Percentiles rank a stretch among this genome's conserved stretches.
Conservation (phyloP, 1,139 yeast species). For the Saccharomyces hybrid region DNA sequence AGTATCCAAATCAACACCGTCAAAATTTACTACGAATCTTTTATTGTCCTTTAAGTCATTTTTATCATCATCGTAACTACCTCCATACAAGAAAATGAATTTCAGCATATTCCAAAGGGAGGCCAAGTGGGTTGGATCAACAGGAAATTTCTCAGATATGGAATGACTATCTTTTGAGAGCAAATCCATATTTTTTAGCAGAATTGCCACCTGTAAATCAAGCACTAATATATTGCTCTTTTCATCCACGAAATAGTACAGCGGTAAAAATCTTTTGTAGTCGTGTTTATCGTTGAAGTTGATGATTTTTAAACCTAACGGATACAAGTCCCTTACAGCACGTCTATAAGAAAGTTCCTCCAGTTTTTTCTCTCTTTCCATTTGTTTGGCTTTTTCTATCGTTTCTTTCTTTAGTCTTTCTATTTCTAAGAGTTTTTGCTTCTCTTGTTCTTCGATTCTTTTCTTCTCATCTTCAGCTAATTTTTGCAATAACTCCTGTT, state of each 20-base stretch:
- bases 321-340: conserved; percentile 46
- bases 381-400: conserved; percentile 33
- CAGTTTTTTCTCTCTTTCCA: conserved; percentile 34
- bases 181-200: conserved; percentile 40
- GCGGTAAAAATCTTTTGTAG: conserved; percentile 41
- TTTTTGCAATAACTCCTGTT: conserved; percentile 29
- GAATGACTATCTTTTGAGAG: conserved; percentile 9
- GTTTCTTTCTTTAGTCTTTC: conserved; percentile 35
- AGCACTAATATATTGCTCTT: conserved; percentile 39
- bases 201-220: conserved; percentile 58
- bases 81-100: conserved; percentile 26
- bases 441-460: conserved; percentile 24
- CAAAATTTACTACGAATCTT: conserved; percentile 13
- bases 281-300: conserved; percentile 35
- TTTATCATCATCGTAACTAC: conserved; percentile 13
- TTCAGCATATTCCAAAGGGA: conserved; percentile 27
- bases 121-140: conserved; percentile 10
- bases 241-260: conserved; percentile 37
- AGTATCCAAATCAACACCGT: conserved; percentile 20
- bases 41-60: conserved; percentile 6
- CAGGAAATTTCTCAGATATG: conserved; percentile 6
- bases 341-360: conserved; percentile 38
- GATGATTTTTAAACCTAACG: conserved; percentile 53
- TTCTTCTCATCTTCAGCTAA: conserved; percentile 31
- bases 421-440: conserved; percentile 37